Percentiles rank a stretch among this genome's conserved stretches.
Evolutionary conservation across 2,329 filamentous ascomycete species (phyloP).

Genomic region (Verticillium zaregamsianum): DNA sequence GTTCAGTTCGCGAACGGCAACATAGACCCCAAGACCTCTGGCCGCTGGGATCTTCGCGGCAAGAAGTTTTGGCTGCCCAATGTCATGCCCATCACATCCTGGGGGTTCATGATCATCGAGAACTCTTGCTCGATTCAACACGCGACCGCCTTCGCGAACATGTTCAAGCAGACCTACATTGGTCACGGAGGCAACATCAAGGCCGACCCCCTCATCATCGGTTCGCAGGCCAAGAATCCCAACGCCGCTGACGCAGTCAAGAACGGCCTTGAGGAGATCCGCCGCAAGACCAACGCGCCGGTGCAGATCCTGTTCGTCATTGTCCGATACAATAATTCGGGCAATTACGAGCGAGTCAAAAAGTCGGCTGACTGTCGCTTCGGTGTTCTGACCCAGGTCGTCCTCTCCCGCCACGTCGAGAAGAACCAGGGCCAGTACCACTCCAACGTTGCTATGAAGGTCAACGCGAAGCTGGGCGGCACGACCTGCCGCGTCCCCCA

Average conservation of each 20-base stretch:
- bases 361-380: conserved; percentile 82
- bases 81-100: conserved; percentile 56
- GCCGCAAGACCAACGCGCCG: conserved; percentile 45
- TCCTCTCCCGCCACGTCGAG: conserved; percentile 66
- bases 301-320: conserved; percentile 81
- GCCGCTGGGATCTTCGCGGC: conserved; percentile 83
- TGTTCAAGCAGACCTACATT: conserved; percentile 41
- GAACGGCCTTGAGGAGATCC: conserved; percentile 50
- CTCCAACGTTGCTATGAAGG: conserved; percentile 93
- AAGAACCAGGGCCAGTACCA: conserved; percentile 78
- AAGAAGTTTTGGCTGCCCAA: conserved; percentile 72
- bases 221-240: conserved; percentile 20
- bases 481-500: conserved; percentile 52
- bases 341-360: conserved; percentile 81
- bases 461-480: conserved; percentile 93
- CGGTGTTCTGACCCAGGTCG: conserved; percentile 77
- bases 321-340: conserved; percentile 64
- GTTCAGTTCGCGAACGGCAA: conserved; percentile 61
- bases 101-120: conserved; percentile 69
- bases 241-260: conserved; percentile 49
- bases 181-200: conserved; percentile 42
- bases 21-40: conserved; percentile 59
- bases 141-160: conserved; percentile 49
- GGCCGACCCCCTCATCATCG: conserved; percentile 25
- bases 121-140: conserved; percentile 51